phyloP scores from a whole-genome alignment of 2,329 filamentous ascomycete genomes.

The Onygena corvina region DNA sequence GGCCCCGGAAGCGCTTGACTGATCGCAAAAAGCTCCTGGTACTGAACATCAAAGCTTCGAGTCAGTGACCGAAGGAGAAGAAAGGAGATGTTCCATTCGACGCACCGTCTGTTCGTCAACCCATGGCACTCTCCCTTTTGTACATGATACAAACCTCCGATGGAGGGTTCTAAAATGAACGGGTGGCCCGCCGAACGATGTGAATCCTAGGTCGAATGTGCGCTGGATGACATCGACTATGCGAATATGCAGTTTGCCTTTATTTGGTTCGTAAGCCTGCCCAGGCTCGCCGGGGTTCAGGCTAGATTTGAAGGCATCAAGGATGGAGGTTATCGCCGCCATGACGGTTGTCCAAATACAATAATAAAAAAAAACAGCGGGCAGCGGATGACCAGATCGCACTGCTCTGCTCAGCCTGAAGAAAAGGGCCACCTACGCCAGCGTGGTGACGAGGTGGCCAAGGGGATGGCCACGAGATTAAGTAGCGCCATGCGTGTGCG shows the following conservation, averaged over 20 bases:
- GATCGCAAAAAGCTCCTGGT: slow-evolving; percentile 60
- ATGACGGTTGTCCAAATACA: neutral
- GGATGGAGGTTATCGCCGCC: slow-evolving; percentile 12
- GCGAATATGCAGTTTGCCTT: slow-evolving; percentile 22
- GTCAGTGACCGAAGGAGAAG: neutral
- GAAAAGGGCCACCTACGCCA: no score
- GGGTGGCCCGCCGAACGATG: slow-evolving; percentile 54
- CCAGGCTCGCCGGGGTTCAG: neutral
- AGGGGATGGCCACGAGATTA: no score
- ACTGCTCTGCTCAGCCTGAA: neutral
- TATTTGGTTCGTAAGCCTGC: slow-evolving; percentile 16
- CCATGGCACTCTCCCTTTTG: slow-evolving; percentile 43
- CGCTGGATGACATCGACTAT: slow-evolving; percentile 27
- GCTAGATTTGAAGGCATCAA: slow-evolving; percentile 7
- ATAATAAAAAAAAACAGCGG: neutral
- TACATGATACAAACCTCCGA: slow-evolving; percentile 46
- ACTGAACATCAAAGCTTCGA: slow-evolving; percentile 33
- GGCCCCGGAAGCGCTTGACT: slow-evolving; percentile 57
- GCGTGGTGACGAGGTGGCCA: no score
- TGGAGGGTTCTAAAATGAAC: slow-evolving; percentile 60
- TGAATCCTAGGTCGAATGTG: slow-evolving; percentile 53
- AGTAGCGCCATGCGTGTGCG: no score
- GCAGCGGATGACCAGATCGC: slow-evolving; percentile 4
- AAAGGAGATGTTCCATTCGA: slow-evolving; percentile 3
- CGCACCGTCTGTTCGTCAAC: slow-evolving; percentile 55